Percentiles rank a stretch among this genome's conserved stretches.
Evolutionary conservation across 352 stramenopile genomes (phyloP).

Genomic region (Phytopythium chamaehyphon): DNA sequence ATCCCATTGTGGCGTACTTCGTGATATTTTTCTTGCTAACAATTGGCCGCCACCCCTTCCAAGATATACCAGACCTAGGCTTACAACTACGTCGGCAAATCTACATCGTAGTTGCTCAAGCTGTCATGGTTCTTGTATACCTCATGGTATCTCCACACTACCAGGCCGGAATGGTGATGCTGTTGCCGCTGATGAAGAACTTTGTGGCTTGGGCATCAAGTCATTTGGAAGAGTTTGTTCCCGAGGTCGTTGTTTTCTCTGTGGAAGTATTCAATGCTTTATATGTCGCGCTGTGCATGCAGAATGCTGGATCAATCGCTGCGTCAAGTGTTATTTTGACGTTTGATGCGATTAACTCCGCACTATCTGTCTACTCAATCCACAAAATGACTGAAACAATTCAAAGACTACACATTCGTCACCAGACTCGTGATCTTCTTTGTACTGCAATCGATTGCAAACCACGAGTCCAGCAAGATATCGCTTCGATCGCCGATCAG

Average conservation of each 20-base stretch:
- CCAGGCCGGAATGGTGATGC: slow-evolving; percentile 1
- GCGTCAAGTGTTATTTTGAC: background rate
- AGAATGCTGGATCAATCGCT: background rate
- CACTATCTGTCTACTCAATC: background rate
- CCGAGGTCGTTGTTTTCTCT: slow-evolving; percentile 25
- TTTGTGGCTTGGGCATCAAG: slow-evolving; percentile 21
- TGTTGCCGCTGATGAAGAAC: slow-evolving; percentile 30
- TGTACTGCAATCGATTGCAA: background rate
- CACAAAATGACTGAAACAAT: background rate
- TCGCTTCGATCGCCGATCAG: background rate
- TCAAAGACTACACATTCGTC: background rate
- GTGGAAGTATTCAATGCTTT: slow-evolving; percentile 34
- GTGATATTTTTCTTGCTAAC: background rate
- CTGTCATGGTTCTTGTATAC: background rate
- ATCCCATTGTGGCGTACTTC: slow-evolving; percentile 2
- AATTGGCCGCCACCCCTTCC: background rate
- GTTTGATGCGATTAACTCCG: background rate
- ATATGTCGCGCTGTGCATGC: slow-evolving; percentile 23
- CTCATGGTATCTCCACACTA: background rate
- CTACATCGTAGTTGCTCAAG: slow-evolving; percentile 2
- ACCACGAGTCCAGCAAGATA: background rate
- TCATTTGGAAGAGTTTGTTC: slow-evolving; percentile 18
- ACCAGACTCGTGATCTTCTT: background rate
- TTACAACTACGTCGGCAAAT: slow-evolving; percentile 1
- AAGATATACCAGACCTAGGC: background rate